Conservation (phyloP, 2,329 filamentous ascomycete genomes). For the Fusarium coffeatum region DNA sequence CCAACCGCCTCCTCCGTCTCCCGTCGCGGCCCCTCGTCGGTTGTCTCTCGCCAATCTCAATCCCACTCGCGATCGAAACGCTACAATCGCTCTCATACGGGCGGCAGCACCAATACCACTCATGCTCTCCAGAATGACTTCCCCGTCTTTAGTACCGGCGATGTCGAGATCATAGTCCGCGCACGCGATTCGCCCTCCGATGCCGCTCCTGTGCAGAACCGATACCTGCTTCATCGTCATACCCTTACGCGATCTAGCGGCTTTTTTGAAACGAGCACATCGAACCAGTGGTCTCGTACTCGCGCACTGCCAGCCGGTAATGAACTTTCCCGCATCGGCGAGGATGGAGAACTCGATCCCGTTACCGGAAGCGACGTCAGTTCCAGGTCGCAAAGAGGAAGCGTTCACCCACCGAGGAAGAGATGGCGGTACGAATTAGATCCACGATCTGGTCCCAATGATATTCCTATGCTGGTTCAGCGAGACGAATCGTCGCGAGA, state of each 20-base stretch:
- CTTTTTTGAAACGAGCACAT: conserved; percentile 90
- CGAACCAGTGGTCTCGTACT: conserved; percentile 74
- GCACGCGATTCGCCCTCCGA: conserved; percentile 56
- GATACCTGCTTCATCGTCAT: conserved; percentile 87
- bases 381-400: conserved; percentile 26
- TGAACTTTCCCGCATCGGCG: conserved; percentile 66
- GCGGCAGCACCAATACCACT: conserved; percentile 73
- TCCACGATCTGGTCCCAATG: conserved; percentile 75
- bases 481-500: conserved; percentile 64
- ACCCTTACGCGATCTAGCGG: conserved; percentile 91
- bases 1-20: conserved; percentile 62
- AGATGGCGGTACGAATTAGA: conserved; percentile 92
- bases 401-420: conserved; percentile 52
- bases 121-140: conserved; percentile 88
- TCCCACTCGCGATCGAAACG: conserved; percentile 71
- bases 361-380: conserved; percentile 41
- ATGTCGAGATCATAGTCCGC: conserved; percentile 88
- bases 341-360: conserved; percentile 51
- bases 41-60: conserved; percentile 72
- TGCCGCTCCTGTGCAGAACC: conserved; percentile 66
- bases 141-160: conserved; percentile 90
- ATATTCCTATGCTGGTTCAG: conserved; percentile 89
- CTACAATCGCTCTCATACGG: conserved; percentile 84
- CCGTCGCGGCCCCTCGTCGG: conserved; percentile 65
- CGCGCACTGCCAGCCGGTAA: conserved; percentile 49